Base-by-base conservation (phyloP, 169 alveolate species). In the Toxoplasma gondii region DNA sequence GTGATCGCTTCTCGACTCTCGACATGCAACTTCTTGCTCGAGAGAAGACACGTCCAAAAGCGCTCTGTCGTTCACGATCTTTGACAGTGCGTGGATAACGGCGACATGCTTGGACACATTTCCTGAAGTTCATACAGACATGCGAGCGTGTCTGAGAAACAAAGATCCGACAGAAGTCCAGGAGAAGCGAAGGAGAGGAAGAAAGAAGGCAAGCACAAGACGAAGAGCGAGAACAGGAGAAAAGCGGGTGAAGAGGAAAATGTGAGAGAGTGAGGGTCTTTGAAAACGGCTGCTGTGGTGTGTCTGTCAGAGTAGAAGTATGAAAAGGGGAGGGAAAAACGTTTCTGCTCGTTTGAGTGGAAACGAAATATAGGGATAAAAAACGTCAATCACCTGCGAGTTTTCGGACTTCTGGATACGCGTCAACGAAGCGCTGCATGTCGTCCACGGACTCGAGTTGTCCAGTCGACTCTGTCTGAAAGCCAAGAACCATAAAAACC, bases 31-130 rank as follows among this genome's bases (percentile, higher is more conserved):
- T 64, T 92, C 95, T 87, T 96, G 96, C 87, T 98, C 99, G 9
- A 98, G 84, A 94, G 96, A 96, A 31, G 99, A 97, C 31, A 98
- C 96, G 80, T 96, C 98, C 96, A 98, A 96, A 49, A 99, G 96
- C 41, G 96, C 92, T 94, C 98, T 96, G 44, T 97, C 97, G 67
- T 97, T 98, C 41, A 99, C 98, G 69, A 97, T 92, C 86, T 97
- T 97, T 24, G 98, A 97, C 44, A 99, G 94, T 91, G 97, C 99
- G 94, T 97, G 97, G 92, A 98, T 97, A 70, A 98, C 96, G 78
- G 98, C 97, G 54, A 98, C 99, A 94, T 99, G 99, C 94, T 99
- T 99, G 36, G 98, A 97, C 10, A 98, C 98, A 94, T 98, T 97
- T 86, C 98, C 98, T 70, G 98, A 38, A 80, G 5, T n/a, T 12